Base-by-base conservation (phyloP, 345 rosid genomes). In the Populus tremula region DNA sequence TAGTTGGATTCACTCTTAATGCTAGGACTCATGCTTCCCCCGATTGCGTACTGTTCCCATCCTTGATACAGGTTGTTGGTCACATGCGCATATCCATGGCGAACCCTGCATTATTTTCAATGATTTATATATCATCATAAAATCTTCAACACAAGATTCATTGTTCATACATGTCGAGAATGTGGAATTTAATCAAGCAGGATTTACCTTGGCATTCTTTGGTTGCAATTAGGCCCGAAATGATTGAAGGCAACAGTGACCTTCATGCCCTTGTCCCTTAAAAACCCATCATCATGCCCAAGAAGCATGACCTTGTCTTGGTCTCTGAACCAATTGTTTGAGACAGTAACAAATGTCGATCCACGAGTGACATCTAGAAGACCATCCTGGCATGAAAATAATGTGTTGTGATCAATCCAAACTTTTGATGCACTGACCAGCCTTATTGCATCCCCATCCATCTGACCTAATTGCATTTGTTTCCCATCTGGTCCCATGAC, bases 251-350 rank as follows among this genome's bases (percentile, higher is more conserved):
- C 84, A 62, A 92, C 87, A 9, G 93, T 92, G 20, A 80, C 94
- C 81, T 85, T 92, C 94, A 90, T 91, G 71, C 83, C 82, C 81
- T 71, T 85, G 78, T 92, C 93, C 47, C 89, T 81, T 11, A 72
- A 14, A 78, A 76, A 87, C 6, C 90, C 94, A 68, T 91, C 94
- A 68, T 91, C 93, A 36, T 94, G 94, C 8, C 94, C 92, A 0
- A 91, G 89, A 66, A 92, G 93, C 97, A 92, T 91, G 59, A 92
- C 97, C 85, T 94, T 92, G 83, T 92, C 93, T 20, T 91, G 96
- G 78, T 89, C 85, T 67, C 85, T 88, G 31, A 92, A 89, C 97
- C 94, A 87, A 56, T 92, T 90, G 23, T 53, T 53, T 17, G 59
- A 53, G 7, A 53, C 76, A 31, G 97, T 92, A 27, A 90, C 76